phyloP scores from a whole-genome alignment of 306 rosid species.

The Prunus armeniaca region DNA sequence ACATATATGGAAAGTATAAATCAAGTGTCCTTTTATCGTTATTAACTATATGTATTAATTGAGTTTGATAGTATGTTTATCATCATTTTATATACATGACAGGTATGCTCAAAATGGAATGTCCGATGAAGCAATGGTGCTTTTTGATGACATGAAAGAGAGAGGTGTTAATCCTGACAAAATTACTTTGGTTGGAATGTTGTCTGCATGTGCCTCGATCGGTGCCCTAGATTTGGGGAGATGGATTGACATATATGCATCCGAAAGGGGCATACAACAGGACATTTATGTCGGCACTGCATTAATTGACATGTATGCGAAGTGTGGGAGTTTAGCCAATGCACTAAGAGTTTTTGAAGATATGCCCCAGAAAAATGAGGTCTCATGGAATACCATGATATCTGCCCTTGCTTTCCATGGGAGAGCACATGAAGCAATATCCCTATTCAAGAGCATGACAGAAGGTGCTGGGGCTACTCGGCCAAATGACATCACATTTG shows the following conservation, averaged over 20 bases:
- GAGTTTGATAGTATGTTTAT: neutral
- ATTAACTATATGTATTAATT: neutral
- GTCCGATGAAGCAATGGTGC: constrained; percentile 73
- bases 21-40: neutral
- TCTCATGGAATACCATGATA: constrained; percentile 94
- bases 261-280: constrained; percentile 55
- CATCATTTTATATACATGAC: constrained; percentile 24
- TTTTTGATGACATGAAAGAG: constrained; percentile 65
- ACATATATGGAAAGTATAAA: neutral
- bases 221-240: constrained; percentile 84
- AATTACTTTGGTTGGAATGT: constrained; percentile 64
- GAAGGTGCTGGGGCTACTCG: constrained; percentile 48
- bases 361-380: constrained; percentile 82
- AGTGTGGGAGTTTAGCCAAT: constrained; percentile 81
- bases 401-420: constrained; percentile 96
- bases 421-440: constrained; percentile 64
- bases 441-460: constrained; percentile 65
- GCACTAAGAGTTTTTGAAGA: constrained; percentile 65
- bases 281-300: constrained; percentile 78
- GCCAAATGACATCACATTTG: constrained; percentile 86
- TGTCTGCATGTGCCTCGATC: constrained; percentile 73
- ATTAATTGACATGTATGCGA: constrained; percentile 85
- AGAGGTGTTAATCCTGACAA: constrained; percentile 53
- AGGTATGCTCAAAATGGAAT: constrained; percentile 93
- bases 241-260: constrained; percentile 59